Base-by-base conservation (phyloP, 345 rosid genomes). In the Sonneratia caseolaris region DNA sequence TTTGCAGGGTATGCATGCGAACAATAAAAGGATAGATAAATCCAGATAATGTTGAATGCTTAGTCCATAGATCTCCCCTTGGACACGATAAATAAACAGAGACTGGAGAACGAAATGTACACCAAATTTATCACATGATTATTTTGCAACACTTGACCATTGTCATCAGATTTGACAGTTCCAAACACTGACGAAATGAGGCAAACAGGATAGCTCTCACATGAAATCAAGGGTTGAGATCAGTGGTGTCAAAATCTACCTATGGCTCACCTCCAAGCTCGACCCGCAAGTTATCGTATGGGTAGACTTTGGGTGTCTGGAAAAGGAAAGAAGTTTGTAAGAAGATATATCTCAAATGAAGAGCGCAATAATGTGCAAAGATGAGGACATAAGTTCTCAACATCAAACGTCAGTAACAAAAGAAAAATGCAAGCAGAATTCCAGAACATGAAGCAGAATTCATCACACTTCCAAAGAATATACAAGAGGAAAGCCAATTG, bases 231-330 rank as follows among this genome's bases (percentile, higher is more conserved):
- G 64, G 59, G 38, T 14, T 59, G 67, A 10, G 61, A 48, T 66
- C 72, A 68, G 68, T 73, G 40, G 36, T 59, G 40, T 64, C 42
- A 22, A 3, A 37, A 43, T 74, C 68, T 35, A 32, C 72, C 79
- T 83, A 84, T 51, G 96, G 94, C 76, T 92, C 98, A 81, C 93
- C 96, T 15, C 99, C 99, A 70, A 95, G 99, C 89, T 95, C 98
- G 77, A 86, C 97, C 68, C 89, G 88, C 76, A 95, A 81, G 84
- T 95, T 92, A 84, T 95, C 96, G 59, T 90, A 95, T 8, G 98
- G 98, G 76, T 87, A 95, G 19, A 89, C 98, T 80, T 90, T 91
- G 9, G 97, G 97, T 13, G 93, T 72, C 99, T 95, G 85, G 71
- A 72, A 70, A 74, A 48, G 82, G 66, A 73, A 0, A 37, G 37